Conservation (phyloP, 768 basidiomycete species). For the Tricholoma flavovirens region DNA sequence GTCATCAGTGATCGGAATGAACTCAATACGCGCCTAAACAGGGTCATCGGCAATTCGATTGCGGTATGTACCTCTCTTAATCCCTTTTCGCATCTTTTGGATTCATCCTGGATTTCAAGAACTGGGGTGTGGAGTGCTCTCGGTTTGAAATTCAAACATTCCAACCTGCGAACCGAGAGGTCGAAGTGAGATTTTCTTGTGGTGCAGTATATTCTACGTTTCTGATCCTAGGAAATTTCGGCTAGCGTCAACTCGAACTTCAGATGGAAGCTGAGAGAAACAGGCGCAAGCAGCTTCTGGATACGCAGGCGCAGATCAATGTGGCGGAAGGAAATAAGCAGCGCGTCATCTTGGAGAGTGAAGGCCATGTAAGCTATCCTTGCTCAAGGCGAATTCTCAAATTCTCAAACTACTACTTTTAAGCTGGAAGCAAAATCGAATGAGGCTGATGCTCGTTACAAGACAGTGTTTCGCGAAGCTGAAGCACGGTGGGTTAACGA, state of each 20-base stretch:
- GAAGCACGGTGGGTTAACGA: constrained; percentile 34
- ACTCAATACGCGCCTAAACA: constrained; percentile 41
- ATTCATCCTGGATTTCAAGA: constrained; percentile 20
- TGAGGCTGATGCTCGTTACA: constrained; percentile 49
- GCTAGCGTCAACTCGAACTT: constrained; percentile 54
- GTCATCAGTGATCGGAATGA: constrained; percentile 52
- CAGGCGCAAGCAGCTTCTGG: constrained; percentile 48
- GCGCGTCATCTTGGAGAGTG: constrained; percentile 48
- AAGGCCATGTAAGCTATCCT: constrained; percentile 37
- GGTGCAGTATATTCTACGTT: neutral
- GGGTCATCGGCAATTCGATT: constrained; percentile 45
- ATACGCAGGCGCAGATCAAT: constrained; percentile 54
- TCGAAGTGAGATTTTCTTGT: constrained; percentile 36
- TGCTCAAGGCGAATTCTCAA: neutral
- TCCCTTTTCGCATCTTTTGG: neutral
- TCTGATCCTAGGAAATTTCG: neutral
- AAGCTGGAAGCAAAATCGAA: constrained; percentile 46
- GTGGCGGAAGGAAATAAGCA: constrained; percentile 56
- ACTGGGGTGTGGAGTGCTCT: constrained; percentile 55
- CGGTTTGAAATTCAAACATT: constrained; percentile 56
- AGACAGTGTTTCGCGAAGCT: constrained; percentile 45
- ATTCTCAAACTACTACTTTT: neutral
- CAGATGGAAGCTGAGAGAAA: constrained; percentile 58
- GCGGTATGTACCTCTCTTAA: constrained; percentile 21
- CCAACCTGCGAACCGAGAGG: constrained; percentile 55